Conservation (phyloP, 73 alveolate species). For the Paramecium primaurelia region DNA sequence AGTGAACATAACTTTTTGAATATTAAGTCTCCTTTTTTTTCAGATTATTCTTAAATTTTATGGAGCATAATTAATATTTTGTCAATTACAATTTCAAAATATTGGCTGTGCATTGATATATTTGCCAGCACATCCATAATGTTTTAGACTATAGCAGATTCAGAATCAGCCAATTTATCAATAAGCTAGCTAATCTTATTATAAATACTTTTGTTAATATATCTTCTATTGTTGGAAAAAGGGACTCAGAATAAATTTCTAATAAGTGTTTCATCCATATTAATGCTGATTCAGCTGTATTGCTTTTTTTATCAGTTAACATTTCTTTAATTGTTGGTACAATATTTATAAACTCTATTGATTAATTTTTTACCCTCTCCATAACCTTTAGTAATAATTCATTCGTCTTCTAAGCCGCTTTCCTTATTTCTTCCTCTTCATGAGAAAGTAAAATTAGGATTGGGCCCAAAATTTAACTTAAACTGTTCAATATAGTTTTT, state of each 20-base stretch:
- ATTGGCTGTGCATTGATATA: slow-evolving; percentile 36
- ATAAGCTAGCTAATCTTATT: neutral
- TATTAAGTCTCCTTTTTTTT: slow-evolving; percentile 44
- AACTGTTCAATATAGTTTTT: neutral
- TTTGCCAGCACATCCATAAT: slow-evolving; percentile 58
- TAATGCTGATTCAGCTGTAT: slow-evolving; percentile 60
- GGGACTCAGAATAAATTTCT: slow-evolving; percentile 29
- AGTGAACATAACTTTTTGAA: slow-evolving; percentile 33
- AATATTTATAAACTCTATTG: slow-evolving; percentile 44
- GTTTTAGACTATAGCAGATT: slow-evolving; percentile 39
- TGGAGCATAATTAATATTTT: slow-evolving; percentile 29
- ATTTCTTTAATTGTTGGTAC: slow-evolving; percentile 53
- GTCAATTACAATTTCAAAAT: slow-evolving; percentile 55
- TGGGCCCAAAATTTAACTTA: slow-evolving; percentile 29
- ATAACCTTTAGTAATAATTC: slow-evolving; percentile 35
- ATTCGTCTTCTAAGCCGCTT: slow-evolving; percentile 53
- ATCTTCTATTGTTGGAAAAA: slow-evolving; percentile 37
- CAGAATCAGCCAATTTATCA: slow-evolving; percentile 52
- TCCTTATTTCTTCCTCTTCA: slow-evolving; percentile 58
- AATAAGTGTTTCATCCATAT: slow-evolving; percentile 61
- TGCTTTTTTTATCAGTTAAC: slow-evolving; percentile 50
- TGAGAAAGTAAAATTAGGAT: neutral
- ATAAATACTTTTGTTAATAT: slow-evolving; percentile 26
- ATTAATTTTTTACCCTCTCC: slow-evolving; percentile 45
- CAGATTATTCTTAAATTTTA: slow-evolving; percentile 32